A percentile compares a stretch with the other conserved stretches of the same genome.
phyloP scores from a whole-genome alignment of 2,329 filamentous ascomycete genomes.

The Penicillium sclerotiorum region DNA sequence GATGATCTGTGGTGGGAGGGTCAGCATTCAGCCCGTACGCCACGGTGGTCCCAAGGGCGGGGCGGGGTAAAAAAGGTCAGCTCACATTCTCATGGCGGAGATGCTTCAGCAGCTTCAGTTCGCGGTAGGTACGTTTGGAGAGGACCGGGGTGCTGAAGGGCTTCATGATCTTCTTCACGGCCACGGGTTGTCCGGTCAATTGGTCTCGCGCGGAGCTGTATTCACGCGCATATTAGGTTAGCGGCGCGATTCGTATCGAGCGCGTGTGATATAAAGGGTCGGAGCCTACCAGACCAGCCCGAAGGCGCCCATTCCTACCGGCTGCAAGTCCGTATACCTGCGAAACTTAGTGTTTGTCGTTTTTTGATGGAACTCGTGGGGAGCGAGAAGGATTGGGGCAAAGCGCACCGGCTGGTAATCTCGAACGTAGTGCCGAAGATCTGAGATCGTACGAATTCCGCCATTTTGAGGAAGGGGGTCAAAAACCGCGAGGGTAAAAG shows the following conservation, averaged over 20 bases:
- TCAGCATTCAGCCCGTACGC: constrained; percentile 12
- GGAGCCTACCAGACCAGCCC: constrained; percentile 84
- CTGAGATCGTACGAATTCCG: constrained; percentile 98
- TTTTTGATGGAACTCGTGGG: neutral
- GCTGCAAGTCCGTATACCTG: constrained; percentile 97
- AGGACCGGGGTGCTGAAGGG: constrained; percentile 99
- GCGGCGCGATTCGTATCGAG: constrained; percentile 7
- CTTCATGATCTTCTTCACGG: constrained; percentile 99
- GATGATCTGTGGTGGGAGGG: constrained; percentile 70
- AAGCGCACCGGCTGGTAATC: constrained; percentile 88
- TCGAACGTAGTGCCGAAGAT: constrained; percentile 99
- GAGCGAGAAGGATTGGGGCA: neutral
- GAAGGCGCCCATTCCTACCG: constrained; percentile 98
- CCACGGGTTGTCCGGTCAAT: constrained; percentile 93
- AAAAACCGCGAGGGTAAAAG: constrained; percentile 1
- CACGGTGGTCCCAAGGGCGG: neutral
- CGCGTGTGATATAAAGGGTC: constrained; percentile 29
- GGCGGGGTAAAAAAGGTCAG: constrained; percentile 21
- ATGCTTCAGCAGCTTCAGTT: constrained; percentile 96
- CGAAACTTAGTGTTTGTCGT: constrained; percentile 11
- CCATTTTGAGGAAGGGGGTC: constrained; percentile 66
- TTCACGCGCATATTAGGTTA: constrained; percentile 16
- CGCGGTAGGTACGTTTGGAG: constrained; percentile 95
- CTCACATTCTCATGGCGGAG: constrained; percentile 92
- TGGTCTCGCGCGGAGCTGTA: constrained; percentile 93